Evolutionary conservation across 2,329 filamentous ascomycete genomes (phyloP).

Genomic region (Aspergillus arachidicola): DNA sequence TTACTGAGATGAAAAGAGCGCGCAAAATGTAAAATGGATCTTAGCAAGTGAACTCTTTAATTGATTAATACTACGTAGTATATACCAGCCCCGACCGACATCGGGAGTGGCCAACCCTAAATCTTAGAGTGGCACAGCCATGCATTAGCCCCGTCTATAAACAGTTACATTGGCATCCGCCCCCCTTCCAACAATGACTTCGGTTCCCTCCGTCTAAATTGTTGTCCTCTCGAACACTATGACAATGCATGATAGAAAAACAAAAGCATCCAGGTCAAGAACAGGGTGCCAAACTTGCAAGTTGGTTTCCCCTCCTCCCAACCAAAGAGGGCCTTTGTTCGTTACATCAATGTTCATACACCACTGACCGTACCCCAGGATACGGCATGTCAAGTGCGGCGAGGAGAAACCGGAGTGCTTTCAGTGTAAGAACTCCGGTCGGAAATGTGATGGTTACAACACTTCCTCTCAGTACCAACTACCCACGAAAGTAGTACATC

Average conservation of each 20-base stretch:
- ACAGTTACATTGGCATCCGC: not conserved
- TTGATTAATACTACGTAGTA: not conserved
- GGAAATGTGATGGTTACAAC: conserved; percentile 59
- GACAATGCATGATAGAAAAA: conserved; percentile 3
- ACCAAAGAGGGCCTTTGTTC: not conserved
- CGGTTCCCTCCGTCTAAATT: not conserved
- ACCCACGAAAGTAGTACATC: not conserved
- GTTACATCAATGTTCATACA: not conserved
- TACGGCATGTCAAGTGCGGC: conserved; percentile 61
- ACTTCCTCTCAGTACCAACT: conserved; percentile 8
- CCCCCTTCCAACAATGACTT: not conserved
- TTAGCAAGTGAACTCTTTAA: not conserved
- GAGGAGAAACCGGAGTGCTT: conserved; percentile 57
- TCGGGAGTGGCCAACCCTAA: not conserved
- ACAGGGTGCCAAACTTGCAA: conserved; percentile 58
- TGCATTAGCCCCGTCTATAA: not conserved
- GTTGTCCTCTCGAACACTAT: not conserved
- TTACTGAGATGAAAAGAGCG: not conserved
- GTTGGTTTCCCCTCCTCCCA: conserved; percentile 40
- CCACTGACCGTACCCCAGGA: conserved; percentile 35
- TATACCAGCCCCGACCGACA: not conserved
- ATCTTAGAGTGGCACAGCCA: not conserved
- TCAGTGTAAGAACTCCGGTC: conserved; percentile 57
- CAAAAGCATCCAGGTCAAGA: not conserved
- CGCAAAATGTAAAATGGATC: not conserved